Evolutionary conservation across 106 monocot genomes (phyloP), one percentile per base, ranked within the genome.

Genomic region (Dendrobium chrysotoxum): DNA sequence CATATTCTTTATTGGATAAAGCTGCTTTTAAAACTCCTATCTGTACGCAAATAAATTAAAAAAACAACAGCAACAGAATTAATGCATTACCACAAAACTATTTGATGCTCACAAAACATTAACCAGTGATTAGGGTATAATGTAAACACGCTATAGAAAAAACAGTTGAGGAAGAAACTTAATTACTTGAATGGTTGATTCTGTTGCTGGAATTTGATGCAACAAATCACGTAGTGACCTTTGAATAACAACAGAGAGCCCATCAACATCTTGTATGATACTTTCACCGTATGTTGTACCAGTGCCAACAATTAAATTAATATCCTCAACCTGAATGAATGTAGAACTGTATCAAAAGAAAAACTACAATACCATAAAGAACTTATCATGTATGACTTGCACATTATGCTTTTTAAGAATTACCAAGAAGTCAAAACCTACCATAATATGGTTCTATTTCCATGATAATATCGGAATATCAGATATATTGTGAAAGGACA

Each of bases 261-360:
- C 99, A 77, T 81, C 81, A 5, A 99, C 92, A 85, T 99, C 88
- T 81, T 95, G 85, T 85, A 99, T 99, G 47, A 99, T 99, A 76
- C 83, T 99, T 85, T 99, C 91, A 79, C 95, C 99, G 82, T 79
- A 79, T 76, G 75, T 54, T 25, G 46, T 84, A 23, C 85, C 87
- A 68, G 73, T 88, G 71, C 95, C 95, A 86, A 99, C 83, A 79
- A 85, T 86, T 79, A 99, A 81, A 86, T 89, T 99, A 80, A 99
- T 91, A 87, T 92, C 93, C 82, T 88, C 81, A 53, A 99, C 87
- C 99, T 99, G 77, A 44, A 79, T 23, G 8, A 4, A 26, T 75
- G 1, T 12, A 76, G 47, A 47, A 26, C 2, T 25, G 25, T 23
- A 50, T 28, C 50, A 10, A 10, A n/a, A 50, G 4, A 76, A 12